Percentiles rank a stretch among this genome's conserved stretches.
phyloP scores from a whole-genome alignment of 1,284 basidiomycete species.

The Rhodotorula sp. region DNA sequence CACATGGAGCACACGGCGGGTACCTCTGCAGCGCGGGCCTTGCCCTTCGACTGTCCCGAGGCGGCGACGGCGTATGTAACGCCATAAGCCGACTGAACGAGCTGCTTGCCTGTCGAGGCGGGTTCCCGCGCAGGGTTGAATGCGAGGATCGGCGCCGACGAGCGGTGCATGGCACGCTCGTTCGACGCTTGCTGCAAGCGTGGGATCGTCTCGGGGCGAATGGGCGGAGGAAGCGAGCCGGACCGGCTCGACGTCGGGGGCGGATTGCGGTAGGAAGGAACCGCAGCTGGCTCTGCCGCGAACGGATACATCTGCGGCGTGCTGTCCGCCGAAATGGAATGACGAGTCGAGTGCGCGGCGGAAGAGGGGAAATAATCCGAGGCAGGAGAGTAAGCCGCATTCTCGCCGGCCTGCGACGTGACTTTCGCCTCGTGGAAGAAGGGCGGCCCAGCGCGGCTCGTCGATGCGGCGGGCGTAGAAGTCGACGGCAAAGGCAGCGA shows the following conservation, averaged over 20 bases:
- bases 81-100: slow-evolving; percentile 14
- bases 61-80: slow-evolving; percentile 17
- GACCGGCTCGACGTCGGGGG: neutral
- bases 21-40: slow-evolving; percentile 11
- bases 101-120: slow-evolving; percentile 12
- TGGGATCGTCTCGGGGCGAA: slow-evolving; percentile 4
- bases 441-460: no score
- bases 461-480: neutral
- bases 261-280: no score
- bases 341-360: no score
- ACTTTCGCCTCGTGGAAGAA: no score
- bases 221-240: neutral
- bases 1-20: slow-evolving; percentile 17
- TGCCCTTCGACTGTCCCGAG: slow-evolving; percentile 13
- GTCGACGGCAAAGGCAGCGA: neutral
- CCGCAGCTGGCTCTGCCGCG: no score
- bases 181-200: slow-evolving; percentile 1
- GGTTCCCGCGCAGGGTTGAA: slow-evolving; percentile 30
- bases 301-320: no score
- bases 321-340: no score
- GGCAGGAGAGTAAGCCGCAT: no score
- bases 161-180: slow-evolving; percentile 9
- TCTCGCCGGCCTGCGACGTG: no score
- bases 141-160: slow-evolving; percentile 16
- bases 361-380: no score